Base-by-base conservation (phyloP, 1,139 yeast species). In the Blastobotrys illinoisensis region DNA sequence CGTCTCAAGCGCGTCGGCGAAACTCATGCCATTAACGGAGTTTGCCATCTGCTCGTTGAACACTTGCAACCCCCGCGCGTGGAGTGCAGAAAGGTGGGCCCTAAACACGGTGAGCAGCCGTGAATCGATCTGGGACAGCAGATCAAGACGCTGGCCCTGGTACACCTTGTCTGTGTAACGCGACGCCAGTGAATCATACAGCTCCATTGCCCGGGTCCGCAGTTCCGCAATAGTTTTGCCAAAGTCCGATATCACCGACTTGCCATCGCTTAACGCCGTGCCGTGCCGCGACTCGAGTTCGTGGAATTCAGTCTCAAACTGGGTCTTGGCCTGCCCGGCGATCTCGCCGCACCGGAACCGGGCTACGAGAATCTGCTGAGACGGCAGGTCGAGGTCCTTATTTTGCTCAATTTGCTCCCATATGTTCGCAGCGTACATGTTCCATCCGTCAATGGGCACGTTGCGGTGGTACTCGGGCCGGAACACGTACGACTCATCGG, bases 401-500 rank as follows among this genome's bases (percentile, higher is more conserved):
- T 93, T 93, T 58, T 80, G 79, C 70, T 90, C 96, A 64, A 93
- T 93, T 69, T 90, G 97, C 52, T 87, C 85, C 99, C 99, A 93
- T 61, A 96, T 85, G 66, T 85, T 88, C 54, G 84, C 86, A 0
- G 97, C 91, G 66, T 93, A 93, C 72, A 90, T 74, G 4, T 95
- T 81, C 98, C 99, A 93, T 13, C 97, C 99, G 70, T 93, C 99
- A 51, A 93, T 78, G 5, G 99, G 99, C 51, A 93, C 83, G 53
- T 80, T 78, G 62, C 95, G 91, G 66, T 89, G 97, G 67, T 90
- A 91, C 53, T 81, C 78, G 1, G 80, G 79, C 60, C 81, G 80
- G 74, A 89, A 88, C 28, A 85, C 73, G 56, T 76, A 78, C 2
- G 56, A 47, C 11, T 32, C 40, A 13, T 14, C 11, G 16, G 16